These are phyloP conservation scores for Penicillium tannophilum DNA, from an alignment of 495 filamentous ascomycete genomes.

Conservation along the genomic window DNA sequence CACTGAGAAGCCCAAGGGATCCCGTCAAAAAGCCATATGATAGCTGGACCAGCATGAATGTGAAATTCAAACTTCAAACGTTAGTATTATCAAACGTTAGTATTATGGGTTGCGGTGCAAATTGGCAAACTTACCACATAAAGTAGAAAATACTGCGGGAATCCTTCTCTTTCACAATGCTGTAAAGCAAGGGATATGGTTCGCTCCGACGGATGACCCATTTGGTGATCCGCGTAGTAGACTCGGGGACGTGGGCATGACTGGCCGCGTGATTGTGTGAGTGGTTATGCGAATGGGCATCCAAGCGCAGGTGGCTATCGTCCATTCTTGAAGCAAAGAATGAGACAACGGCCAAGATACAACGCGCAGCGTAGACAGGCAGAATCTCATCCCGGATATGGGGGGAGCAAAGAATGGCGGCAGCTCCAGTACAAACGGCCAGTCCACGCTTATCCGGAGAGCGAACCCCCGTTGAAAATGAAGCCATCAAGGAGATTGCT, in stretches of 20 bases:
- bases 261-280: conserved; percentile 36
- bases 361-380: conserved; percentile 34
- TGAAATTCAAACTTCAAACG: conserved; percentile 75
- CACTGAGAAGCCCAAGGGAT: conserved; percentile 89
- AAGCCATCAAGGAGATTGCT: conserved; percentile 31
- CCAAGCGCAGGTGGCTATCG: conserved; percentile 32
- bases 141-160: conserved; percentile 98
- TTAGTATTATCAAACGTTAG: conserved; percentile 23
- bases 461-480: conserved; percentile 28
- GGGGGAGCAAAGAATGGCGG: conserved; percentile 39
- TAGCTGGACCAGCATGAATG: conserved; percentile 93
- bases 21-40: conserved; percentile 92
- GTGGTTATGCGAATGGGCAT: conserved; percentile 38
- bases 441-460: conserved; percentile 41
- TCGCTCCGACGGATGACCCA: conserved; percentile 65
- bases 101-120: not conserved
- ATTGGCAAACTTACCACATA: conserved; percentile 65
- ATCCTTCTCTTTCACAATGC: conserved; percentile 88
- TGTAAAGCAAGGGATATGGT: conserved; percentile 74
- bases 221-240: conserved; percentile 62
- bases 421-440: conserved; percentile 30
- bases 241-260: conserved; percentile 34
- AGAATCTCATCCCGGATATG: conserved; percentile 35
- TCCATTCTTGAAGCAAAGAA: conserved; percentile 44
- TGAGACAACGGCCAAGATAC: conserved; percentile 32